These are phyloP conservation scores for Globisporangium paddicum DNA, from an alignment of 352 stramenopile genomes.

Conservation along the genomic window DNA sequence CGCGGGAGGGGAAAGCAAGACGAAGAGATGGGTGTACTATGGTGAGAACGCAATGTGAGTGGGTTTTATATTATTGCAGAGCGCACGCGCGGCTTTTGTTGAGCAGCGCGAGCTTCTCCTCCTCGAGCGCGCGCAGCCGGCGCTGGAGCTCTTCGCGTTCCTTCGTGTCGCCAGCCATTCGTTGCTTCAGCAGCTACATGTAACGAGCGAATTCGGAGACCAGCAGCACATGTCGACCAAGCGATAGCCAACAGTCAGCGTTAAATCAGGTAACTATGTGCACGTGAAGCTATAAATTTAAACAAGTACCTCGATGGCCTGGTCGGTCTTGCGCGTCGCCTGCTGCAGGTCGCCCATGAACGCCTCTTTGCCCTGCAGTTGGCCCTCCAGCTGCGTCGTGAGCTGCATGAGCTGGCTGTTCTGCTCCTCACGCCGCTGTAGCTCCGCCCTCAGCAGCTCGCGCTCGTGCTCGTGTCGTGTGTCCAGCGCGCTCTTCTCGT, in stretches of 20 bases:
- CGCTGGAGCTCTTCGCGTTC: conserved; percentile 56
- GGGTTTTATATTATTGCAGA: conserved; percentile 28
- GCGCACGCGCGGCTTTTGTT: conserved; percentile 50
- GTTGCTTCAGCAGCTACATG: conserved; percentile 41
- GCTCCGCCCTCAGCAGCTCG: conserved; percentile 22
- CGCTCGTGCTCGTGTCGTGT: conserved; percentile 21
- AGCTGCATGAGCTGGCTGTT: conserved; percentile 27
- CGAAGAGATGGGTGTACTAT: background rate
- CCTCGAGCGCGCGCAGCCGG: conserved; percentile 40
- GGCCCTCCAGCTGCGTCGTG: conserved; percentile 25
- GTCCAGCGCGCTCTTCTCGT: conserved; percentile 22
- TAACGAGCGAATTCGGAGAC: background rate
- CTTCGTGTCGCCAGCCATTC: conserved; percentile 34
- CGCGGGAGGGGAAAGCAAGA: background rate
- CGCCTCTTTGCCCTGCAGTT: conserved; percentile 27
- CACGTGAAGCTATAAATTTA: background rate
- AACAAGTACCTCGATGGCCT: conserved; percentile 39
- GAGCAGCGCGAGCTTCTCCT: conserved; percentile 53
- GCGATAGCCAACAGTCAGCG: background rate
- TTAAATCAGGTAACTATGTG: background rate
- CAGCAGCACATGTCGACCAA: background rate
- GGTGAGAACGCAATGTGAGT: background rate
- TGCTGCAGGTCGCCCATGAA: conserved; percentile 27
- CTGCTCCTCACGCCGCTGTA: conserved; percentile 21
- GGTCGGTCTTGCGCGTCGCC: conserved; percentile 29